Evolutionary conservation across 148 eudicot genomes (phyloP), one percentile per base, ranked within the genome.

Genomic region (Tetragonia tetragonoides): DNA sequence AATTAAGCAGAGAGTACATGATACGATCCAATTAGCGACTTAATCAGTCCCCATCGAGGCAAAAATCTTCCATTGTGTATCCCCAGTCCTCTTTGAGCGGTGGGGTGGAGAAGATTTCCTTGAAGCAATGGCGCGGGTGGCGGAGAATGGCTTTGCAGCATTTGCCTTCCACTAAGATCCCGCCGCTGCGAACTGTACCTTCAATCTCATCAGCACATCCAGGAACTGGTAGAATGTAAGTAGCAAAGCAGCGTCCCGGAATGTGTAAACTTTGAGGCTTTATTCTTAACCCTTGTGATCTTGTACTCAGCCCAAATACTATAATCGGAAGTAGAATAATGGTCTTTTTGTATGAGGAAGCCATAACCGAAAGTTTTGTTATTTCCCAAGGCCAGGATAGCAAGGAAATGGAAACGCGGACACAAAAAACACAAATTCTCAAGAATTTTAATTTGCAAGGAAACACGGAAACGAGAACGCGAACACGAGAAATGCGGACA

Each of bases 51-150:
- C 28, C 57, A 49, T 47, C 74, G 21, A 8, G 57, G 59, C 74
- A 70, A 34, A 70, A 70, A 21, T 20, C 34, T 11, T 70, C 28
- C 2, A 70, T 11, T 10, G 20, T n/a, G 34, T 24, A 53, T 41
- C 74, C 74, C 21, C 3, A 70, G 20, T 70, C 74, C 21, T 21
- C 37, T 3, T 37, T 20, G 39, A 70, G 59, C 4, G 74, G 74
- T 11, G 74, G 74, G 14, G 56, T 21, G 39, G 74, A 44, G 59
- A 70, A 70, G 57, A 70, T 49, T 34, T 70, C 57, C 1, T 46
- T 44, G 74, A 70, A 70, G 59, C 74, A 70, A 23, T 47, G 14
- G 9, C 12, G n/a, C n/a, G 74, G n/a, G 23, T 46, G 59, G 9
- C 37, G 23, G 20, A 70, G 59, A 3, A 70, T 70, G 15, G 53